A percentile compares a stretch with the other conserved stretches of the same genome.
phyloP scores from a whole-genome alignment of 495 filamentous ascomycete genomes.

The Trypethelium eluteriae region DNA sequence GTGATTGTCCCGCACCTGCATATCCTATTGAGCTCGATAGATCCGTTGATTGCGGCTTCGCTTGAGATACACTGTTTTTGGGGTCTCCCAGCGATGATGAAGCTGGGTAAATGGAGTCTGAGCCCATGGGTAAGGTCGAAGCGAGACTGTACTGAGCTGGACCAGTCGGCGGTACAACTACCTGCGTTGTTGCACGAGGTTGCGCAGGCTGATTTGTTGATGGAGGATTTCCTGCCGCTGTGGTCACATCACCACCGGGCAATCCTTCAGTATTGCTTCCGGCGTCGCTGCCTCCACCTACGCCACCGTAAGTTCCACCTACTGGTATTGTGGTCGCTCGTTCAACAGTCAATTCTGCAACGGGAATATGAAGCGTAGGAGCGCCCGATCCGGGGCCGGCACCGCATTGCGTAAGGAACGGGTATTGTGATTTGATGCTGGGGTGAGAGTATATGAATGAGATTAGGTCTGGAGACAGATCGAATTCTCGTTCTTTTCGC shows the following conservation, averaged over 20 bases:
- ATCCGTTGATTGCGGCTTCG: background rate
- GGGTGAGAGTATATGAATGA: background rate
- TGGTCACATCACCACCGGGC: background rate
- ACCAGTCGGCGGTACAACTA: background rate
- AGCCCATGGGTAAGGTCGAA: constrained; percentile 1
- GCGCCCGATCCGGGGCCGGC: background rate
- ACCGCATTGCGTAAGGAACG: background rate
- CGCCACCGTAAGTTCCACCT: background rate
- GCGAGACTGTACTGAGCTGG: background rate
- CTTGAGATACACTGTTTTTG: background rate
- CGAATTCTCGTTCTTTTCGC: background rate
- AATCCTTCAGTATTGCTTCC: background rate
- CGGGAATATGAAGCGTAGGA: background rate
- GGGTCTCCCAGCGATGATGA: background rate
- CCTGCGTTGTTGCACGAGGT: background rate
- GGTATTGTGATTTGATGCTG: background rate
- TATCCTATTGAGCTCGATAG: background rate
- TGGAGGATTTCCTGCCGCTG: background rate
- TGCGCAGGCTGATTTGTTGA: background rate
- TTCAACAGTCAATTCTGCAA: background rate
- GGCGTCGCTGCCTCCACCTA: background rate
- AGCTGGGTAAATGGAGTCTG: background rate
- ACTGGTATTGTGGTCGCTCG: background rate
- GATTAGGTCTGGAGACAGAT: background rate
- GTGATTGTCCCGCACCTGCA: background rate